Percentiles rank a stretch among this genome's conserved stretches.
Evolutionary conservation across 192 early-diverging fungal species (phyloP).

Genomic region (Rhizoclosmatium sp.): DNA sequence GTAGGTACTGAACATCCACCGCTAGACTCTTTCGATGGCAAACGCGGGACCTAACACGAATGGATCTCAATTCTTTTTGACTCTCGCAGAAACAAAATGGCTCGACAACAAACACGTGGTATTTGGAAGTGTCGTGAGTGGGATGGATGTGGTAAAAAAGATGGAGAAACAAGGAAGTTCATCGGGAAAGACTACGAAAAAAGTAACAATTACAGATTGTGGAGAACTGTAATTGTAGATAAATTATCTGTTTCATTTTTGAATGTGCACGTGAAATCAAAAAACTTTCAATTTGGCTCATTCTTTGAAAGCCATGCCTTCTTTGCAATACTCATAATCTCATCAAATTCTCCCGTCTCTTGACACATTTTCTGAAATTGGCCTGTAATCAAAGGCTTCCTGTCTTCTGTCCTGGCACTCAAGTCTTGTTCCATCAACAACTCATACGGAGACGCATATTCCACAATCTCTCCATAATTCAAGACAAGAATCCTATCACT

Average conservation of each 20-base stretch:
- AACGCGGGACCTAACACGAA: conserved; percentile 91
- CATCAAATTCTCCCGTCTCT: conserved; percentile 50
- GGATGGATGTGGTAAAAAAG: conserved; percentile 70
- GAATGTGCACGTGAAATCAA: too few relatives aligned
- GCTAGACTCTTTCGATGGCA: conserved; percentile 83
- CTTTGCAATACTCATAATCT: conserved; percentile 31
- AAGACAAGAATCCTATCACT: conserved; percentile 79
- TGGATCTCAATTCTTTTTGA: conserved; percentile 93
- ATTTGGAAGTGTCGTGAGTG: conserved; percentile 54
- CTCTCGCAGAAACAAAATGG: conserved; percentile 81
- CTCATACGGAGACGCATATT: conserved; percentile 64
- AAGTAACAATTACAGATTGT: conserved; percentile 68
- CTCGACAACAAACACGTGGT: conserved; percentile 91
- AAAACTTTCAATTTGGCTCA: not conserved
- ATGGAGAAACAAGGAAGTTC: conserved; percentile 68
- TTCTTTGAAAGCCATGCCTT: not conserved
- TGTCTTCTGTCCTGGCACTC: not conserved
- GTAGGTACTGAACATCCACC: not conserved
- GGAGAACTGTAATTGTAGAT: conserved; percentile 48
- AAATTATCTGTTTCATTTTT: not conserved
- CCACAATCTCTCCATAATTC: conserved; percentile 72
- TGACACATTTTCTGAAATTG: conserved; percentile 48
- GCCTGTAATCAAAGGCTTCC: conserved; percentile 31
- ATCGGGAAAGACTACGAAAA: conserved; percentile 58
- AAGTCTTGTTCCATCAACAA: conserved; percentile 55